phyloP scores from a whole-genome alignment of 176 grass and related monocot species.

The Zizania latifolia region DNA sequence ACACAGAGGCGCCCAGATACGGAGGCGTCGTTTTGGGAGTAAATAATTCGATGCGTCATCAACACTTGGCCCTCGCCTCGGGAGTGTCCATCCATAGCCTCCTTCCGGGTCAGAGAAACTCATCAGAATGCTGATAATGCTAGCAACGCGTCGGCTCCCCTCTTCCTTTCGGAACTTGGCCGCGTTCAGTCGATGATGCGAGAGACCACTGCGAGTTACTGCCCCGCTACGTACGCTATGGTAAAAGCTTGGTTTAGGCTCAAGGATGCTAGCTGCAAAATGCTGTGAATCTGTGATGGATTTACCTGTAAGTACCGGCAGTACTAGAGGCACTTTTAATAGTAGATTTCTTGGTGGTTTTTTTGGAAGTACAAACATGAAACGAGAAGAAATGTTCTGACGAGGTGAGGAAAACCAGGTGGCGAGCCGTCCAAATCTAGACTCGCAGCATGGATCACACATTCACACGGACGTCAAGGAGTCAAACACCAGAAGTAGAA shows the following conservation, averaged over 20 bases:
- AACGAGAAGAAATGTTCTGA: neutral
- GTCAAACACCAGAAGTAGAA: neutral
- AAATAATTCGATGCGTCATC: slow-evolving; percentile 35
- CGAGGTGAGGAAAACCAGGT: neutral
- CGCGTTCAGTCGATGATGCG: neutral
- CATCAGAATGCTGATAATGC: neutral
- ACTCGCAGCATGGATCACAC: slow-evolving; percentile 11
- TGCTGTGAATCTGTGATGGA: neutral
- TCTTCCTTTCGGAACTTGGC: neutral
- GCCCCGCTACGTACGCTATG: neutral
- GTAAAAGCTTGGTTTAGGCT: neutral
- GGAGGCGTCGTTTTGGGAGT: slow-evolving; percentile 46
- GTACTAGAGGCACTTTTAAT: no score
- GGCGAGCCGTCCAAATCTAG: neutral
- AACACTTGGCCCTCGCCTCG: slow-evolving; percentile 13
- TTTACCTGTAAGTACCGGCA: neutral
- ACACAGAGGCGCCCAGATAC: slow-evolving; percentile 31
- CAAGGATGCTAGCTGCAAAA: neutral
- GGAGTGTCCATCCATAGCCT: slow-evolving; percentile 18
- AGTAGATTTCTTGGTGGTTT: neutral
- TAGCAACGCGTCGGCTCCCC: neutral
- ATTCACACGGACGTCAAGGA: neutral
- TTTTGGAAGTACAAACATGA: neutral
- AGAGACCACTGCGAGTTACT: neutral
- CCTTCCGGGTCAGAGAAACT: neutral